Evolutionary conservation across 805 yeast species (phyloP), one percentile per base, ranked within the genome.

Genomic region (Metschnikowia continentalis): DNA sequence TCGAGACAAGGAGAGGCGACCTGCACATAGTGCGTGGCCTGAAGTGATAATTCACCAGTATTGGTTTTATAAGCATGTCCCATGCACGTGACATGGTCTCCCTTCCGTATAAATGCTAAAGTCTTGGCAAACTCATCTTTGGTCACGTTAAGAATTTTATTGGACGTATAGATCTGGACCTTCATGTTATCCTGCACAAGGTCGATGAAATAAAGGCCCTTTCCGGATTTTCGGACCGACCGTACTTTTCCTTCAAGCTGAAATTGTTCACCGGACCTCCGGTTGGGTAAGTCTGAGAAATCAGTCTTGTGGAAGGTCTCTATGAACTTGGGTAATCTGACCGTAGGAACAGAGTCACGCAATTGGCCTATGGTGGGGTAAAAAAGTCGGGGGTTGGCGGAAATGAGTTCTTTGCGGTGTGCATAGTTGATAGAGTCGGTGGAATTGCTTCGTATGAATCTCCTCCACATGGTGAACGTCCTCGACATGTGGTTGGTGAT

Each of bases 11-110:
- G 92, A 0, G 91, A 66, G 6, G 86, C 75, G 11, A 90, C 65
- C 23, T 46, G 53, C 1, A 88, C 64, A 1, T 82, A 76, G n/a
- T 62, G 52, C 0, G 69, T 66, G 11, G 84, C 75, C 54, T 86
- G 81, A 47, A 92, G 61, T 1, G 96, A 85, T 6, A 90, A 69
- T 56, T 91, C 96, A 0, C 92, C 94, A 3, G 82, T 81, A 49
- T 84, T 82, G 0, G 97, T 88, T 2, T 78, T 64, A 23, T 92
- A 88, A 0, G 97, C 90, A 22, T 58, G 63, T 0, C 99, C 99
- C 3, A 67, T 60, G 22, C 84, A 81, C 6, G 80, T 69, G 3
- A 92, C 69, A 41, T 77, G 78, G 61, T 92, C 99, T 0, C 97
- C 97, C 20, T 78, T 78, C 44, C 84, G 74, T 37, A 90, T 67